Percentiles rank a stretch among this genome's conserved stretches.
Evolutionary conservation across 176 grass and related monocot species (phyloP).

Genomic region (Zoysia pacifica): DNA sequence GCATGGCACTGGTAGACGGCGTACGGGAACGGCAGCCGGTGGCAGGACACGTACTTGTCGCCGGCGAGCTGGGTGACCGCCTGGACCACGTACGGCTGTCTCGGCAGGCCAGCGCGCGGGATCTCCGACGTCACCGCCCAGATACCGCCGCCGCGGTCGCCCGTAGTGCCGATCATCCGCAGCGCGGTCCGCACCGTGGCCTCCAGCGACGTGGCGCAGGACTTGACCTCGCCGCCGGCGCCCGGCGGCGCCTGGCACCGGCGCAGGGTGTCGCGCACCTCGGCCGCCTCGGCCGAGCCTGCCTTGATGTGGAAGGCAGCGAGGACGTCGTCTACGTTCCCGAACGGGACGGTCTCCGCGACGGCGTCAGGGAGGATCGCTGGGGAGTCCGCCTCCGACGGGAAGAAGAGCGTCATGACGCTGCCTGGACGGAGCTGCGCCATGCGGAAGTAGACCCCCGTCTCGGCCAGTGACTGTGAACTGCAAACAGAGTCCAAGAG

Average conservation of each 20-base stretch:
- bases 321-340: not conserved
- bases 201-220: constrained; percentile 11
- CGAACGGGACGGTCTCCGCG: not conserved
- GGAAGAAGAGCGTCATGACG: not conserved
- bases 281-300: not conserved
- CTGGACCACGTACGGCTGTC: not conserved
- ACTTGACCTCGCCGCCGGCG: constrained; percentile 7
- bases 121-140: not conserved
- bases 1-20: constrained; percentile 5
- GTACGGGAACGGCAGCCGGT: not conserved
- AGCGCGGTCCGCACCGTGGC: not conserved
- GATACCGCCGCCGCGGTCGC: rapidly evolving
- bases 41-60: not conserved
- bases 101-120: not conserved
- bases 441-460: not conserved
- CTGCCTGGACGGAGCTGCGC: not conserved
- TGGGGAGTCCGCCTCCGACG: rapidly evolving
- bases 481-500: too few relatives aligned
- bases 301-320: not conserved
- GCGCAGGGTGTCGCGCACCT: not conserved
- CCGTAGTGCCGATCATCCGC: not conserved
- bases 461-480: too few relatives aligned
- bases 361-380: not conserved
- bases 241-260: not conserved
- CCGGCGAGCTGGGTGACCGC: not conserved